phyloP scores from a whole-genome alignment of 768 basidiomycete species.

The Boletus rufocinnamomeus region DNA sequence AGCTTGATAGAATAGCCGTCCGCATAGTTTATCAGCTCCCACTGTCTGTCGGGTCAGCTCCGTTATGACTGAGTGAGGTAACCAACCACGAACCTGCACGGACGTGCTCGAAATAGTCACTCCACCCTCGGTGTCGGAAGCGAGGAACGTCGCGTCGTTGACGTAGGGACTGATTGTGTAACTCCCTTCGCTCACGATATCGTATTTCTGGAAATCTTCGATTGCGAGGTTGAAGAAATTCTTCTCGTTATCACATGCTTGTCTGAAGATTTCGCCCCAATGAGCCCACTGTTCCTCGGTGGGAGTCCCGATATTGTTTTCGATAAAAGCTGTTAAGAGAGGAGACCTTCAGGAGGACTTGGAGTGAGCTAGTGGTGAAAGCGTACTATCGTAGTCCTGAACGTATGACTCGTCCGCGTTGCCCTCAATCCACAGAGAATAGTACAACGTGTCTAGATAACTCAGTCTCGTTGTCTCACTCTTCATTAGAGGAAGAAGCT shows the following conservation, averaged over 20 bases:
- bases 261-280: not conserved
- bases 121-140: not conserved
- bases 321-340: not conserved
- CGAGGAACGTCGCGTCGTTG: not conserved
- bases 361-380: not conserved
- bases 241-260: not conserved
- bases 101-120: not conserved
- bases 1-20: not conserved
- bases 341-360: not conserved
- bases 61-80: not conserved
- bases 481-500: no score
- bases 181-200: not conserved
- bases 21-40: not conserved
- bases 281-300: not conserved
- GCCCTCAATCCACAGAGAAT: not conserved
- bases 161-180: not conserved
- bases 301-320: not conserved
- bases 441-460: not conserved
- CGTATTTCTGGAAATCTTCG: not conserved
- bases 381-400: not conserved
- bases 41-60: not conserved
- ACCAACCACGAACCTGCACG: not conserved
- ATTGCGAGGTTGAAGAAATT: not conserved
- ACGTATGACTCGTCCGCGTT: not conserved
- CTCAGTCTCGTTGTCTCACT: not conserved